Conservation (phyloP, 768 basidiomycete genomes). For the Thelephora aurantiotincta region DNA sequence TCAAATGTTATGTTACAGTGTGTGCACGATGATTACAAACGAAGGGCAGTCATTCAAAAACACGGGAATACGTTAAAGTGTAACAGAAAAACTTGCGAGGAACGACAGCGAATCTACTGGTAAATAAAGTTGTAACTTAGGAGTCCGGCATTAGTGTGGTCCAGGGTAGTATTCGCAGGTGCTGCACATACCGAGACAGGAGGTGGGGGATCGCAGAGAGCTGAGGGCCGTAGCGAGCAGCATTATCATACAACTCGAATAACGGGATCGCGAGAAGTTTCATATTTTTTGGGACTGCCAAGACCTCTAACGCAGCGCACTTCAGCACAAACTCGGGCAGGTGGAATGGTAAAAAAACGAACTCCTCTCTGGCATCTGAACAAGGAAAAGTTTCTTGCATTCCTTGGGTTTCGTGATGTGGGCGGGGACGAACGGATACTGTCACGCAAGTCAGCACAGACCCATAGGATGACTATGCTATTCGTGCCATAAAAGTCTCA, state of each 20-base stretch:
- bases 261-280: slow-evolving; percentile 93
- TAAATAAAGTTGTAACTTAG: slow-evolving; percentile 61
- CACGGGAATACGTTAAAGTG: too few species aligned
- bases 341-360: slow-evolving; percentile 17
- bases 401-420: slow-evolving; percentile 98
- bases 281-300: slow-evolving; percentile 98
- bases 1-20: too few species aligned
- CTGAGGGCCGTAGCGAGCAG: slow-evolving; percentile 91
- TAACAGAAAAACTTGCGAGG: too few species aligned
- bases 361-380: slow-evolving; percentile 94
- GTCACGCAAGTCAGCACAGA: slow-evolving; percentile 1
- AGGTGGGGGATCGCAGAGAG: slow-evolving; percentile 89
- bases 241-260: slow-evolving; percentile 96
- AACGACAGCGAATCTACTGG: slow-evolving; percentile 24
- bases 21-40: too few species aligned
- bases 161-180: not conserved
- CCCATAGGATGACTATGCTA: not conserved
- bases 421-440: slow-evolving; percentile 92
- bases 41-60: too few species aligned
- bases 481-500: slow-evolving; percentile 92
- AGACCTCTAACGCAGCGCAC: slow-evolving; percentile 46
- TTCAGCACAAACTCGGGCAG: not conserved
- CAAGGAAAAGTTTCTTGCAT: slow-evolving; percentile 89
- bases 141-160: too few species aligned
- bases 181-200: slow-evolving; percentile 51